Percentiles rank a stretch among this genome's conserved stretches.
Conservation (phyloP, 1,284 basidiomycete genomes). For the Puccinia novopanici region DNA sequence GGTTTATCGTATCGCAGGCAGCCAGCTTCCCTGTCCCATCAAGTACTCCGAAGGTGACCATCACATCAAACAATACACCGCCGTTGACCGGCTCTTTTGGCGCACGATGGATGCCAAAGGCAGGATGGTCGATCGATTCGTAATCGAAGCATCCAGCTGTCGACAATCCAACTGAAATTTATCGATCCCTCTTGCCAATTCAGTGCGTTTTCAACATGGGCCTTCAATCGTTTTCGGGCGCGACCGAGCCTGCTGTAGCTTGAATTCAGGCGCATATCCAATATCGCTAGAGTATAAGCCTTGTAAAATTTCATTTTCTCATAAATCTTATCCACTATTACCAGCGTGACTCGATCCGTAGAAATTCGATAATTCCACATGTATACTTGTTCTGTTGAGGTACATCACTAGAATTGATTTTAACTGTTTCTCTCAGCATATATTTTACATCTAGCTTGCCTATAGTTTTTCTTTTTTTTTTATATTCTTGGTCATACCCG, state of each 20-base stretch:
- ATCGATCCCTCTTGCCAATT: too few species aligned
- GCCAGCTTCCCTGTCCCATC: constrained; percentile 32
- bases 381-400: constrained; percentile 19
- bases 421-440: not conserved
- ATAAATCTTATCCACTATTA: constrained; percentile 23
- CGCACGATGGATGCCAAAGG: constrained; percentile 38
- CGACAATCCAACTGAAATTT: constrained; percentile 32
- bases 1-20: constrained; percentile 42
- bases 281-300: not conserved
- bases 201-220: not conserved
- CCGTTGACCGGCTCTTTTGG: constrained; percentile 41
- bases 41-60: constrained; percentile 42
- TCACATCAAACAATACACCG: constrained; percentile 37
- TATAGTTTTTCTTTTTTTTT: not conserved
- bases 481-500: not conserved
- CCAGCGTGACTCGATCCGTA: not conserved
- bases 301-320: not conserved
- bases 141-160: constrained; percentile 40
- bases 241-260: not conserved
- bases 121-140: constrained; percentile 38
- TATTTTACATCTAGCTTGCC: not conserved
- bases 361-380: constrained; percentile 18
- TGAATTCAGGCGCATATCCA: not conserved
- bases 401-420: constrained; percentile 22
- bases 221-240: not conserved